Percentiles rank a stretch among this genome's conserved stretches.
These are phyloP conservation scores for Erysimum cheiranthoides DNA, from an alignment of 345 rosid species.

Conservation along the genomic window DNA sequence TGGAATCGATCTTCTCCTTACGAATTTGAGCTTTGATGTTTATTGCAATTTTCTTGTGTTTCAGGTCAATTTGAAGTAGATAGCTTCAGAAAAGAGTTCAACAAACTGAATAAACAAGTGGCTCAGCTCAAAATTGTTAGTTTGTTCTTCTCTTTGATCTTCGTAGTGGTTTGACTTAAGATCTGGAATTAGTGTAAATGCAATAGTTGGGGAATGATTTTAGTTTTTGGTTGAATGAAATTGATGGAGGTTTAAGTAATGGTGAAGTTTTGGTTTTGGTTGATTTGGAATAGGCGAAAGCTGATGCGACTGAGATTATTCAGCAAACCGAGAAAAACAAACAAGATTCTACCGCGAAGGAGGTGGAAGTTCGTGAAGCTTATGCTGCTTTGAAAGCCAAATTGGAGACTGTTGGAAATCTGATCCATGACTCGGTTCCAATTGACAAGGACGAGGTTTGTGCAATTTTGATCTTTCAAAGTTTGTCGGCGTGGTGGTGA, in stretches of 20 bases:
- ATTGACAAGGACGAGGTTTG: slow-evolving; percentile 74
- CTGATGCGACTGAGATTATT: slow-evolving; percentile 34
- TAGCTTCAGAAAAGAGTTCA: slow-evolving; percentile 65
- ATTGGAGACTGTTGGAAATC: slow-evolving; percentile 75
- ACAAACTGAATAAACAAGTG: slow-evolving; percentile 68
- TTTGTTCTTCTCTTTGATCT: not conserved
- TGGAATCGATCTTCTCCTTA: not conserved
- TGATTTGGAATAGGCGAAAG: no score
- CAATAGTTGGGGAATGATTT: not conserved
- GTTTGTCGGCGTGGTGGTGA: not conserved
- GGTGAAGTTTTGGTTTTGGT: no score
- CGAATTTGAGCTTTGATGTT: slow-evolving; percentile 11
- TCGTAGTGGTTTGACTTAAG: not conserved
- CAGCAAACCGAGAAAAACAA: slow-evolving; percentile 62
- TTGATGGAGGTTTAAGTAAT: no score
- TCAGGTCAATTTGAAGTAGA: slow-evolving; percentile 80
- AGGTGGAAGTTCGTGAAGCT: slow-evolving; percentile 69
- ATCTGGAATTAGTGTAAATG: not conserved
- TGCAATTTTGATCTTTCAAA: not conserved
- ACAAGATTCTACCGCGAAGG: slow-evolving; percentile 56
- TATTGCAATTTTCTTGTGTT: not conserved
- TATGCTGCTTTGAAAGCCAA: slow-evolving; percentile 58
- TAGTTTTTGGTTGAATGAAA: not conserved
- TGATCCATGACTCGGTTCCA: slow-evolving; percentile 90
- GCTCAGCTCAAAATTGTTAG: slow-evolving; percentile 79